Conservation (phyloP, 2,329 filamentous ascomycete genomes). For the Paracamarosporium sp. region DNA sequence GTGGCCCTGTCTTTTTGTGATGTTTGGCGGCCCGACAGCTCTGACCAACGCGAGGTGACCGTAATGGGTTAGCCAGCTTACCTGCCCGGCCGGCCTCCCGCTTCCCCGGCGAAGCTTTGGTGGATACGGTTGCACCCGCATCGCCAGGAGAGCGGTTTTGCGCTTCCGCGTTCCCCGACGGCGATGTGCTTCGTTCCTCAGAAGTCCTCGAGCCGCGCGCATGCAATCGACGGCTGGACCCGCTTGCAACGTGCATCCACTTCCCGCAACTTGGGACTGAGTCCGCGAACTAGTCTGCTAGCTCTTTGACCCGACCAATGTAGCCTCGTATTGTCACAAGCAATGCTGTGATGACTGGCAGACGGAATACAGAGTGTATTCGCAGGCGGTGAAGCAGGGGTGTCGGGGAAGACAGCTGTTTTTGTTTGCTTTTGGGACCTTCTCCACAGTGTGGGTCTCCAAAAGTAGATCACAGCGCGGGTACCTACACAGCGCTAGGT, state of each 20-base stretch:
- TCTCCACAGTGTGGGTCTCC: slow-evolving; percentile 6
- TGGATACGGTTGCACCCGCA: slow-evolving; percentile 21
- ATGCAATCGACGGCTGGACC: slow-evolving; percentile 5
- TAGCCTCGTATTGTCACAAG: neutral
- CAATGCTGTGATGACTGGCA: neutral
- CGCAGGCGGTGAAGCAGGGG: neutral
- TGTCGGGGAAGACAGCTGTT: neutral
- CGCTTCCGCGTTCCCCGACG: slow-evolving; percentile 38
- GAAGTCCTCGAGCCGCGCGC: neutral
- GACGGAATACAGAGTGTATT: neutral
- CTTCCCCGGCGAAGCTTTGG: slow-evolving; percentile 30
- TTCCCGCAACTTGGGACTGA: neutral
- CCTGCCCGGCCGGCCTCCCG: slow-evolving; percentile 13
- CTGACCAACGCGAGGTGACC: slow-evolving; percentile 9
- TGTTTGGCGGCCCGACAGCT: slow-evolving; percentile 34
- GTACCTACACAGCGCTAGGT: neutral
- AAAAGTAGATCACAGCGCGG: slow-evolving; percentile 2
- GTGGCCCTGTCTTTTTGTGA: slow-evolving; percentile 31
- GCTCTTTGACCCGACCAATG: neutral
- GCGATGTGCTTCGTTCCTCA: slow-evolving; percentile 19
- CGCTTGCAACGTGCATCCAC: neutral
- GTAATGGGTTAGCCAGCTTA: slow-evolving; percentile 14
- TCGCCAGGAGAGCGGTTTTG: slow-evolving; percentile 23
- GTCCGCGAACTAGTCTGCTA: neutral
- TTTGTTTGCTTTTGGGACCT: neutral